A percentile compares a stretch with the other conserved stretches of the same genome.
Evolutionary conservation across 345 rosid species (phyloP).

Genomic region (Isatis tinctoria): DNA sequence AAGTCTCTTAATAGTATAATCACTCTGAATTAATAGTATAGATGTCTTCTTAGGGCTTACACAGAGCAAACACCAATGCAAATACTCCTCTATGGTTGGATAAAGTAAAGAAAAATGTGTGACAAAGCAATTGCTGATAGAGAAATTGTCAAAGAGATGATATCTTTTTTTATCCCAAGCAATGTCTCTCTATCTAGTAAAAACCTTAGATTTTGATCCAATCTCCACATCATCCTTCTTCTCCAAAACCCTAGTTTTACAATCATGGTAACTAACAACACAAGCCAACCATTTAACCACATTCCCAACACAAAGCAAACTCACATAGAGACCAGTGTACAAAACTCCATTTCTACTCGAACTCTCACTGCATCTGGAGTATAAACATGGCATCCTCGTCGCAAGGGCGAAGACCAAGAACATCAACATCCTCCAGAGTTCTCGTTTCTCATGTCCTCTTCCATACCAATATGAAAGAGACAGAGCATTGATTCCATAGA

Average conservation of each 20-base stretch:
- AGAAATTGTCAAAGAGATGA: neutral
- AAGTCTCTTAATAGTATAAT: neutral
- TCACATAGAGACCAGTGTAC: constrained; percentile 12
- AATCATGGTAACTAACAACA: constrained; percentile 37
- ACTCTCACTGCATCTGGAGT: constrained; percentile 19
- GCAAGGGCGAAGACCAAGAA: constrained; percentile 26
- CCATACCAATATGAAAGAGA: constrained; percentile 26
- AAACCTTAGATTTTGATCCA: constrained; percentile 7
- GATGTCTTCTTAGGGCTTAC: too few species aligned
- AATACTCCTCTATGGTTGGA: neutral
- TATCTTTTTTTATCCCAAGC: neutral
- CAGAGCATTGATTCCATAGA: constrained; percentile 33
- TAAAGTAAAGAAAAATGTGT: neutral
- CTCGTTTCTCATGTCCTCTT: constrained; percentile 28
- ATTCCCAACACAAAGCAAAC: constrained; percentile 33
- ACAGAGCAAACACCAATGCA: neutral
- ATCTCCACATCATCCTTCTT: constrained; percentile 36
- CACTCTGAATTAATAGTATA: too few species aligned
- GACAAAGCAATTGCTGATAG: too few species aligned
- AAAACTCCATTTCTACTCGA: constrained; percentile 1
- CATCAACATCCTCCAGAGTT: constrained; percentile 31
- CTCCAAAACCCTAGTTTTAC: constrained; percentile 27
- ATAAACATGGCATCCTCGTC: constrained; percentile 32
- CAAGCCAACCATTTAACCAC: constrained; percentile 45
- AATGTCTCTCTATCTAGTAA: neutral